Evolutionary conservation across 768 basidiomycete species (phyloP), one percentile per base, ranked within the genome.

Genomic region (Hypholoma fasciculare): DNA sequence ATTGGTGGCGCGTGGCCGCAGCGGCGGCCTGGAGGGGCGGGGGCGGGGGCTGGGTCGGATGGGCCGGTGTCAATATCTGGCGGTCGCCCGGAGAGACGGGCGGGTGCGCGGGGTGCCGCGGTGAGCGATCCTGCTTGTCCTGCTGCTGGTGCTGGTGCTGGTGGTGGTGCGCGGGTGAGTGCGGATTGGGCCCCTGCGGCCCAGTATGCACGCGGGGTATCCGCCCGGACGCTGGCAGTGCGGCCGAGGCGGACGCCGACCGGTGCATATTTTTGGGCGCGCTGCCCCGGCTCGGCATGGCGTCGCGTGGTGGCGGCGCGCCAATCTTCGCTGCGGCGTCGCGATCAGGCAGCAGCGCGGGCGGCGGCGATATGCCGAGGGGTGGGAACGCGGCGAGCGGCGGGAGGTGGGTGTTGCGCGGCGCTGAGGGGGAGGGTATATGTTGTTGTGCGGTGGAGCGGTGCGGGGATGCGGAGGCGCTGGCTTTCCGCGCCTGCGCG

Each of bases 171-270:
- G 51, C 23, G 37, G 46, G 37, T 36, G 26, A n/a, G 20, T 17
- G n/a, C 12, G 58, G 23, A 23, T 42, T 1, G 7, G 13, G 40
- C 13, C 5, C 11, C 13, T 4, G 13, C 40, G 17, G 17, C 13
- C 38, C 13, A 19, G 20, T 19, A 9, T 37, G 38, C 54, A 17
- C 43, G 30, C 42, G 8, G 13, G 54, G 27, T 13, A 34, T 46
- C 36, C 43, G 43, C 19, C 26, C 19, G 20, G 5, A 17, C 19
- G 54, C 37, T 20, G 61, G 44, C 16, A 58, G 27, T n/a, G 26
- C 56, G 8, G 62, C 62, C 6, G 62, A 60, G 14, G 62, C 62
- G 7, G 62, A 63, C 6, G 54, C 39, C n/a, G 62, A 55, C 6
- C 62, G 53, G 8, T 63, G 62, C 54, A 63, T 58, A 17, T 17